Base-by-base conservation (phyloP, 2,329 filamentous ascomycete species). In the Colletotrichum eremochloae region DNA sequence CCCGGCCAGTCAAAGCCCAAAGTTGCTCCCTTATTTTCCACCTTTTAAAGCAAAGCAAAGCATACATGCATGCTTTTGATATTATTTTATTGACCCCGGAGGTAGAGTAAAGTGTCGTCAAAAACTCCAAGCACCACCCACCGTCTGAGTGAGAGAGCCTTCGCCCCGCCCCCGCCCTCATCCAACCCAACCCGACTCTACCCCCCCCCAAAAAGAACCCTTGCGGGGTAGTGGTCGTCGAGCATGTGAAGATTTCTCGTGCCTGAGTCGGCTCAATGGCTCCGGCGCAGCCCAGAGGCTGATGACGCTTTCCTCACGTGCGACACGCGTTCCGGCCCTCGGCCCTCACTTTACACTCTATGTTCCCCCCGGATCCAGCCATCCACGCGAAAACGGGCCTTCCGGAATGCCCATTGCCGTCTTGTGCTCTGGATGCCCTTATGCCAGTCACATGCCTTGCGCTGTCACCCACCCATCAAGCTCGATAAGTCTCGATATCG, bases 191-290 rank as follows among this genome's bases (percentile, higher is more conserved):
- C 38, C 38, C 11, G 12, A 24, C 24, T 1, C 24, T 1, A 1
- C 24, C 24, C 24, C 12, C 40, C 12, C 42, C 18, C 4, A 24
- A 24, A 48, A 24, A 48, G n/a, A 63, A 68, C 48, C 42, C 55
- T 8, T 64, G 70, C 70, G 70, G 66, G 66, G 66, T 69, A 69
- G 48, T 33, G 14, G 61, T 29, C 40, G 29, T 46, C 70, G 57
- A 60, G 55, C 70, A 72, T 72, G 70, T 72, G 70, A 72, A 72
- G 60, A 64, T 15, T 61, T 33, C 20, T 42, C 31, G 58, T 52
- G 40, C 69, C 62, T 61, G 70, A 72, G 70, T 72, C 69, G 69
- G 52, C 40, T n/a, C 42, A 63, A 56, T 68, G 53, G 69, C 58
- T 52, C 44, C 56, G 58, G 57, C 58, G 52, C 48, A 53, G 38